Evolutionary conservation across 345 rosid genomes (phyloP).

Genomic region (Kandelia obovata): DNA sequence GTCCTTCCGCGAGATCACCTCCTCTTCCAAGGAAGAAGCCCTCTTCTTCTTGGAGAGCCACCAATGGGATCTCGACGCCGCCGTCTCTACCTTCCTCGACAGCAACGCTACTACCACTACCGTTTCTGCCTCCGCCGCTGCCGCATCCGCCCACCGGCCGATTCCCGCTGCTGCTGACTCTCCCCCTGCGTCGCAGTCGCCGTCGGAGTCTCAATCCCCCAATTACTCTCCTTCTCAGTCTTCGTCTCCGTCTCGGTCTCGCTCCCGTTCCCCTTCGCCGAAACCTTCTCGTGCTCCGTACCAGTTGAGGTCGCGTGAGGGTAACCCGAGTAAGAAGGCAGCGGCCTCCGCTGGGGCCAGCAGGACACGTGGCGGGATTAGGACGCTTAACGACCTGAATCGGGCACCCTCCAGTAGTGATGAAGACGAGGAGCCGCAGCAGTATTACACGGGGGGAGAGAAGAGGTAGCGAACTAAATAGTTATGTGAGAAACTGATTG

Average conservation of each 20-base stretch:
- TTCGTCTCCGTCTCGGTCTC: constrained; percentile 57
- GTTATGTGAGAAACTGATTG: not conserved
- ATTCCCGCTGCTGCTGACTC: constrained; percentile 25
- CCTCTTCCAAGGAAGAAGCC: constrained; percentile 78
- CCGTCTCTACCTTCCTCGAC: constrained; percentile 90
- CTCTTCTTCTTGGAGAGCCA: constrained; percentile 81
- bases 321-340: constrained; percentile 27
- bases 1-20: constrained; percentile 85
- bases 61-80: constrained; percentile 83
- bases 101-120: constrained; percentile 23
- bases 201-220: constrained; percentile 30
- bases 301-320: constrained; percentile 51
- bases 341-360: constrained; percentile 38
- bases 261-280: constrained; percentile 49
- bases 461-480: constrained; percentile 49
- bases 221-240: constrained; percentile 55
- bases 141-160: constrained; percentile 17
- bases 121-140: constrained; percentile 3
- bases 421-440: constrained; percentile 59
- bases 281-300: constrained; percentile 29
- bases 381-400: constrained; percentile 86
- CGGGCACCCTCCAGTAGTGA: constrained; percentile 35
- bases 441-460: constrained; percentile 82
- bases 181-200: constrained; percentile 32
- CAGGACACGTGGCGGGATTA: constrained; percentile 49